Evolutionary conservation across 129 eudicot species (phyloP).

Genomic region (Helichrysum umbraculigerum): DNA sequence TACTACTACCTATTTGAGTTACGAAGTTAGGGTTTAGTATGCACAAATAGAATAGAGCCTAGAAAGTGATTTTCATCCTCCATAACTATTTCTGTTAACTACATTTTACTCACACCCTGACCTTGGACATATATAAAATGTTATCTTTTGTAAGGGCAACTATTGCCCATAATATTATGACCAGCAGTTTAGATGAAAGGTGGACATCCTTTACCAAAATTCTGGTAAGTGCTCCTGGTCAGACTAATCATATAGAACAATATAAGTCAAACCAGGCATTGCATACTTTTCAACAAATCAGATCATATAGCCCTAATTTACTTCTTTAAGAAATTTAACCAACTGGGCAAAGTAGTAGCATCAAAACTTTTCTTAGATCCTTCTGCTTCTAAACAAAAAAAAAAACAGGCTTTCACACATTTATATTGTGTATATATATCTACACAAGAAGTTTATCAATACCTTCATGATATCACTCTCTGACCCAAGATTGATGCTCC

Average conservation of each 20-base stretch:
- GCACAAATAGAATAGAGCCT: neutral
- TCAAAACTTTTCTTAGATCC: too few relatives aligned
- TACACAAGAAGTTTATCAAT: too few relatives aligned
- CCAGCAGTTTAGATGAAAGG: neutral
- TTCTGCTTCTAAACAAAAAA: too few relatives aligned
- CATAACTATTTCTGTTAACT: neutral
- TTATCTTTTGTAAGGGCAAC: neutral
- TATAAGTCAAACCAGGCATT: neutral
- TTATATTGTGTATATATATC: too few relatives aligned
- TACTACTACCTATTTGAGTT: neutral
- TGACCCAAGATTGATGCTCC: too few relatives aligned
- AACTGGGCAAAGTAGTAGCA: too few relatives aligned
- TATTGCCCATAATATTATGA: neutral
- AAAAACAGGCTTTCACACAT: too few relatives aligned
- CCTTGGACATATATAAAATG: neutral
- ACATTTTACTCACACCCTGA: neutral
- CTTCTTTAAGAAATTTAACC: neutral
- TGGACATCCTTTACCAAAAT: neutral
- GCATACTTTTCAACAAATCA: neutral
- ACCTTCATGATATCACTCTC: too few relatives aligned
- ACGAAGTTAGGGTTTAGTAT: neutral
- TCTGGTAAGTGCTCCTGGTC: neutral
- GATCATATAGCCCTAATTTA: neutral
- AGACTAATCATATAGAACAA: too few relatives aligned
- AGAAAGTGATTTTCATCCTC: neutral